These are phyloP conservation scores for Macrophomina phaseolina DNA, from an alignment of 2,329 filamentous ascomycete species.

Conservation along the genomic window DNA sequence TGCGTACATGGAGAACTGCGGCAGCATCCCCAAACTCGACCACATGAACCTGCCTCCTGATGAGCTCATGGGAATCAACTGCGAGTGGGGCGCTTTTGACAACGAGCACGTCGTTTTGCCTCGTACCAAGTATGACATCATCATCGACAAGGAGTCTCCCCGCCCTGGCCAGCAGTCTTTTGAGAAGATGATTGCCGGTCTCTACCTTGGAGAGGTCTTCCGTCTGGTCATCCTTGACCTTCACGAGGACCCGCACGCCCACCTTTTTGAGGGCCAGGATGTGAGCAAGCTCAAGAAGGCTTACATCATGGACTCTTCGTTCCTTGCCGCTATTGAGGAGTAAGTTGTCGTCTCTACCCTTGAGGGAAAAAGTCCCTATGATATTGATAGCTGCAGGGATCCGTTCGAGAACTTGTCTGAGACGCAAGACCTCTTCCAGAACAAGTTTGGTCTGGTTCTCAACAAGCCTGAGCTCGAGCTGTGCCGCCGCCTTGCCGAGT, in stretches of 20 bases:
- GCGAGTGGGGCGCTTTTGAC: conserved; percentile 97
- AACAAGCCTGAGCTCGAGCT: conserved; percentile 85
- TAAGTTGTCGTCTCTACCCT: conserved; percentile 29
- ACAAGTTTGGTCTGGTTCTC: conserved; percentile 73
- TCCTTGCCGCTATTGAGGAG: conserved; percentile 90
- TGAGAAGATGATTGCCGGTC: conserved; percentile 96
- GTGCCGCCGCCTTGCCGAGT: conserved; percentile 83
- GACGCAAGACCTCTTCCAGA: conserved; percentile 80
- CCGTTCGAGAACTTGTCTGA: conserved; percentile 95
- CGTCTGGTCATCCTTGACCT: conserved; percentile 84
- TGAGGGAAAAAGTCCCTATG: neutral
- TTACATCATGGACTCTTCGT: conserved; percentile 90
- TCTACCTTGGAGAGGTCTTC: conserved; percentile 95
- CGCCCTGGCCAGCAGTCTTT: conserved; percentile 93
- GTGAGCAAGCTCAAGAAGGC: conserved; percentile 80
- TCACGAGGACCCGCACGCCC: conserved; percentile 67
- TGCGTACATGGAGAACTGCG: conserved; percentile 94
- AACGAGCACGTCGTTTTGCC: conserved; percentile 91
- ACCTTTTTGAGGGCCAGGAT: conserved; percentile 84
- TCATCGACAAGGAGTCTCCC: conserved; percentile 89
- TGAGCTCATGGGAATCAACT: conserved; percentile 94
- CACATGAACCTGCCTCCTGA: conserved; percentile 87
- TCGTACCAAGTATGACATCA: conserved; percentile 82
- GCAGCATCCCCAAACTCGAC: conserved; percentile 90
- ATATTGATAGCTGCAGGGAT: conserved; percentile 62